phyloP scores from a whole-genome alignment of 805 yeast species.

The Candida taoyuanica region DNA sequence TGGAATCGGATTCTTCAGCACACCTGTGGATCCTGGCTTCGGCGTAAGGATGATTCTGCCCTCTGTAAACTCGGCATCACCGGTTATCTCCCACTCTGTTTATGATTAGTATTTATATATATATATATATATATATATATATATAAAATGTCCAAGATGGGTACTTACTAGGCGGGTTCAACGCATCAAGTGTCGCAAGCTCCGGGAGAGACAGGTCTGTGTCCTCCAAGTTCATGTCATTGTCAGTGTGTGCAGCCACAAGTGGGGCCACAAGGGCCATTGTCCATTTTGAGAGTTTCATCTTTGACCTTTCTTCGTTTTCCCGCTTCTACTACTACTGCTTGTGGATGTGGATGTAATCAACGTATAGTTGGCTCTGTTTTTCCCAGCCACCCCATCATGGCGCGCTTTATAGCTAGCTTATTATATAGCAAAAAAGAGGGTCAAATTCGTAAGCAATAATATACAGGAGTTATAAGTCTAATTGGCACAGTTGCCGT shows the following conservation, averaged over 20 bases:
- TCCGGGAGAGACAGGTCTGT: conserved; percentile 36
- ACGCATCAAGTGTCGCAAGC: conserved; percentile 28
- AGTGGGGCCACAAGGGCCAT: neutral
- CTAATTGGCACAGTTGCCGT: conserved; percentile 1
- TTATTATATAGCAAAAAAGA: neutral
- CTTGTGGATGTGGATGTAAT: too few species aligned
- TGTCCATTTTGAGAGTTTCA: neutral
- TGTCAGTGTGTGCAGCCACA: conserved; percentile 19
- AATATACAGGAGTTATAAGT: too few species aligned
- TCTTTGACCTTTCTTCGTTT: too few species aligned
- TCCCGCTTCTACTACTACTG: too few species aligned
- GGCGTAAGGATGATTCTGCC: conserved; percentile 56
- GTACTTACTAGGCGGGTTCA: conserved; percentile 20
- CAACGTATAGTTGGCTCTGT: too few species aligned
- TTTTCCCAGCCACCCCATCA: too few species aligned
- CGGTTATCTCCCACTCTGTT: conserved; percentile 39
- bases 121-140: too few species aligned
- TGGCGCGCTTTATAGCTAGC: too few species aligned
- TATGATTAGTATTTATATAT: too few species aligned
- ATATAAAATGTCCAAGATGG: too few species aligned
- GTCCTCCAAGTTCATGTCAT: conserved; percentile 24
- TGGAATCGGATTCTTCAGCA: conserved; percentile 40
- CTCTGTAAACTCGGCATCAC: conserved; percentile 37
- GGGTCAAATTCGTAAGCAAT: too few species aligned
- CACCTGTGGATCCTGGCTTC: conserved; percentile 34